Conservation (phyloP, 805 yeast genomes). For the Babjeviella inositovora region DNA sequence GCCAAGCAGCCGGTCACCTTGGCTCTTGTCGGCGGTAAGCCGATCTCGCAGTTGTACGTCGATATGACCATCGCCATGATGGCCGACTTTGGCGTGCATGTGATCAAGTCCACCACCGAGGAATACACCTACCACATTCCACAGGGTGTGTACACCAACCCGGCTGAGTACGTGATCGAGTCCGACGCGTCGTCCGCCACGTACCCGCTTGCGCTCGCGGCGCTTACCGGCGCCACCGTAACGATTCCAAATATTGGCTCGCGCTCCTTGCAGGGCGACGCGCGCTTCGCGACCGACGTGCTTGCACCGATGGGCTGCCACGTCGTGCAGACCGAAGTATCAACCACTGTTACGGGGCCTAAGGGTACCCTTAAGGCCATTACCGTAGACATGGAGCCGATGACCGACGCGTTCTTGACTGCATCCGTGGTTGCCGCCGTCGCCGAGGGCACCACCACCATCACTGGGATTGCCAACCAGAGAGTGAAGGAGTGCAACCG, state of each 20-base stretch:
- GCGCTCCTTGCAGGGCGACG: conserved; percentile 90
- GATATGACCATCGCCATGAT: conserved; percentile 97
- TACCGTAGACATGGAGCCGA: conserved; percentile 93
- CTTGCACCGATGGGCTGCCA: conserved; percentile 89
- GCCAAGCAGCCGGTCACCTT: conserved; percentile 80
- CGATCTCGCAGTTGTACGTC: conserved; percentile 87
- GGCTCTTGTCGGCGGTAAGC: conserved; percentile 87
- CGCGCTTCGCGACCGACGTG: conserved; percentile 89
- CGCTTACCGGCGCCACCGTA: conserved; percentile 84
- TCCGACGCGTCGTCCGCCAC: conserved; percentile 98
- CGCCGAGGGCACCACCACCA: conserved; percentile 55
- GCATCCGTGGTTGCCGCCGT: conserved; percentile 97
- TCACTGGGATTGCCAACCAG: conserved; percentile 94
- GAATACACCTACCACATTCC: conserved; percentile 86
- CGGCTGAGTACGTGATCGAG: conserved; percentile 76
- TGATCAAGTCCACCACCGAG: conserved; percentile 51
- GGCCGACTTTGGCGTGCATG: conserved; percentile 76
- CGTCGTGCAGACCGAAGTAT: conserved; percentile 67
- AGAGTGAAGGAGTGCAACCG: conserved; percentile 96
- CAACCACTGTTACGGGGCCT: conserved; percentile 91
- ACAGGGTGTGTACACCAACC: conserved; percentile 64
- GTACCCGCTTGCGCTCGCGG: conserved; percentile 94
- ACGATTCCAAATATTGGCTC: conserved; percentile 92
- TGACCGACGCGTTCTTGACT: conserved; percentile 97
- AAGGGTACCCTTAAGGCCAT: conserved; percentile 58